Evolutionary conservation across 2,329 filamentous ascomycete genomes (phyloP).

Genomic region (Aspergillus oerlinghausenensis): DNA sequence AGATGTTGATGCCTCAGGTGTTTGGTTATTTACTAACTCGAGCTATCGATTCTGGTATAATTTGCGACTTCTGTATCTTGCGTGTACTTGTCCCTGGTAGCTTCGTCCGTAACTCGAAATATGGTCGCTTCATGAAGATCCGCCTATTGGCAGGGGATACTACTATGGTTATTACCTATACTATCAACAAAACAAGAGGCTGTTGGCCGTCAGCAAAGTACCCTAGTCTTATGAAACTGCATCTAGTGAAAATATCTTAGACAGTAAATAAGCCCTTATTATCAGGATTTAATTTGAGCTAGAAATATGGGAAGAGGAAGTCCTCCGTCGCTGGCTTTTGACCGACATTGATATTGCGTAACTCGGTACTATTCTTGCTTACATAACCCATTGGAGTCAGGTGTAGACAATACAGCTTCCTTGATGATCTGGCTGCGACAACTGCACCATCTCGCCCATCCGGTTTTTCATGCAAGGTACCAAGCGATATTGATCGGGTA

Average conservation of each 20-base stretch:
- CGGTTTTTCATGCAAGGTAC: background rate
- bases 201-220: background rate
- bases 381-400: conserved; percentile 12
- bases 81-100: background rate
- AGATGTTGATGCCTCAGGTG: conserved; percentile 12
- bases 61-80: background rate
- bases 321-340: background rate
- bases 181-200: background rate
- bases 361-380: conserved; percentile 7
- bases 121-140: background rate
- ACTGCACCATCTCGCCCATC: background rate
- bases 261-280: background rate
- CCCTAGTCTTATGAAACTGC: background rate
- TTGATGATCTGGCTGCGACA: background rate
- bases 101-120: no score
- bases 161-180: background rate
- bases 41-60: background rate
- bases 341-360: background rate
- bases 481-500: background rate
- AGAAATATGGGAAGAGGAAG: background rate
- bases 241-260: background rate
- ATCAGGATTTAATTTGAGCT: background rate
- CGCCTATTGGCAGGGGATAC: background rate
- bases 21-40: background rate
- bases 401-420: conserved; percentile 3